Evolutionary conservation across 768 basidiomycete genomes (phyloP), one percentile per base, ranked within the genome.

Genomic region (Brasilioporus rufonigricans): DNA sequence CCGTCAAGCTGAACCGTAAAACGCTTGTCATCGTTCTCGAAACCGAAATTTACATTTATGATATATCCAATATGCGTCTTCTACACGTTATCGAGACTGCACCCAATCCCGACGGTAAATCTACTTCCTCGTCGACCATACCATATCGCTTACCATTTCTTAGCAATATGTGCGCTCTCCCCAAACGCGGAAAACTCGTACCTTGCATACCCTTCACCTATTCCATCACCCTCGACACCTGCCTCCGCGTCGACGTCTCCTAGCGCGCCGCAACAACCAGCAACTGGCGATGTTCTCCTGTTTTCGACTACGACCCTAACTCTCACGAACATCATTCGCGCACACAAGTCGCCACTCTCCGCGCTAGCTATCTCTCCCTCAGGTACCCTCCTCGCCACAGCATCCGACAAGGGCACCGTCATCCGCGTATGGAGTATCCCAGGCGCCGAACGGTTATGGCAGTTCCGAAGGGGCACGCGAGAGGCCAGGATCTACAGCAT

Each of bases 31-130:
- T 99, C 63, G 89, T 98, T 7, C 82, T 99, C 46, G 97, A 98
- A 69, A 83, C 83, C n/a, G 95, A 98, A 71, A 98, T 99, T 44
- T 99, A 99, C 76, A 93, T 98, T 47, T 98, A 98, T 67, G 97
- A 99, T 69, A 98, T 98, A 65, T 91, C 89, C 45, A 99, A 98
- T 61, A 98, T 99, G 97, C 87, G 94, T 53, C 80, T 99, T 26
- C 74, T 97, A 36, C 96, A 98, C 71, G 96, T 98, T 38, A 95
- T 98, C 43, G 97, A 99, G 76, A 98, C 97, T 0, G 87, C 91
- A 9, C 84, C 92, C 0, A 99, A 99, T 69, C 93, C 96, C 3
- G 89, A 97, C 66, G 95, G 95, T 93, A 71, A 61, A 72, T 47
- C 53, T 24, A 12, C 8, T 47, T 35, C 8, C 41, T 6, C 46